Conservation (phyloP, 1,139 yeast genomes). For the Taphrina flavorubra region DNA sequence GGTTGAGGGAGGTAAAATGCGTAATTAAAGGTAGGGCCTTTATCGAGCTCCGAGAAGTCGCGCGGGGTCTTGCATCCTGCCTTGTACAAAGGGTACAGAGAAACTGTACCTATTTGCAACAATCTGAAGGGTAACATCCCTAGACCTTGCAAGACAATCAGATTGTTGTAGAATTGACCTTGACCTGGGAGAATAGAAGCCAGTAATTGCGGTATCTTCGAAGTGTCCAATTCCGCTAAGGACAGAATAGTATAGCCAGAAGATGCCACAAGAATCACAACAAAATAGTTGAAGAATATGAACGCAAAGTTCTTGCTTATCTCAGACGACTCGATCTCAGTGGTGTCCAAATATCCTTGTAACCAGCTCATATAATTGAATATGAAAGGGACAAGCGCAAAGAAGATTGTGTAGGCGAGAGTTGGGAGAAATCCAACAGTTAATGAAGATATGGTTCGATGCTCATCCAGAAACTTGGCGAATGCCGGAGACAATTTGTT, state of each 20-base stretch:
- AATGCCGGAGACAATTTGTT: constrained; percentile 73
- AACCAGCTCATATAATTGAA: constrained; percentile 69
- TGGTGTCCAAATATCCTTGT: constrained; percentile 79
- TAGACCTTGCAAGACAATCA: constrained; percentile 81
- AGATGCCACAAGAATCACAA: constrained; percentile 82
- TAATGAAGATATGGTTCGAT: constrained; percentile 64
- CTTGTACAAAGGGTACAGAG: constrained; percentile 61
- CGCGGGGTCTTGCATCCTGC: constrained; percentile 56
- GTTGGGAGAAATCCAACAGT: constrained; percentile 83
- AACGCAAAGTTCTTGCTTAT: constrained; percentile 70
- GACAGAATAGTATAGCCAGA: constrained; percentile 68
- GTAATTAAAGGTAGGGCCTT: constrained; percentile 79
- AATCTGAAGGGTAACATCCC: constrained; percentile 83
- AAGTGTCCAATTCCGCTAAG: constrained; percentile 70
- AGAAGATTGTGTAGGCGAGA: constrained; percentile 73
- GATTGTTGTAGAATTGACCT: constrained; percentile 79
- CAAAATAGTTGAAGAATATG: constrained; percentile 80
- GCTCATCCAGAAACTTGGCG: constrained; percentile 65
- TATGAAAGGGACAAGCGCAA: constrained; percentile 73
- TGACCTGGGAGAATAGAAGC: constrained; percentile 73
- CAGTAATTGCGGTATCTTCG: constrained; percentile 76
- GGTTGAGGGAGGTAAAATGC: constrained; percentile 85
- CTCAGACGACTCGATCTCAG: constrained; percentile 79
- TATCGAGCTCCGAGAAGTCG: constrained; percentile 69
- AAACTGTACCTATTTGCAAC: constrained; percentile 69